A percentile compares a stretch with the other conserved stretches of the same genome.
These are phyloP conservation scores for Willaertia magna DNA, from an alignment of 208 protist genomes.

Conservation along the genomic window DNA sequence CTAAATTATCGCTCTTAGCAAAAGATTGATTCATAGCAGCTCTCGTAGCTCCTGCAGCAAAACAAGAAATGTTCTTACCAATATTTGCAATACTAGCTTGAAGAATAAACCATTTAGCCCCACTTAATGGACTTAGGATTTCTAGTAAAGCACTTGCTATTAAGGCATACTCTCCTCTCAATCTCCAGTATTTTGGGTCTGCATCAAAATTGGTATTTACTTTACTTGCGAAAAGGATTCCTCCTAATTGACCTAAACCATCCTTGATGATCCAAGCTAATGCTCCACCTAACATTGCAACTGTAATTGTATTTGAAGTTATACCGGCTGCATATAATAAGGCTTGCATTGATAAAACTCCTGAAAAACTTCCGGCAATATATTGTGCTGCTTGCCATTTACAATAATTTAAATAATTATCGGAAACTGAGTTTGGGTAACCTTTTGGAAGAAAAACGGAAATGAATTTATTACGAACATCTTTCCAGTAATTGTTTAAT, in stretches of 20 bases:
- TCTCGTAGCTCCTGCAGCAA: constrained; percentile 28
- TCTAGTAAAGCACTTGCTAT: constrained; percentile 24
- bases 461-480: too few species aligned
- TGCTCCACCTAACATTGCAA: constrained; percentile 29
- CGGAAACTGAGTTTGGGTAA: background rate
- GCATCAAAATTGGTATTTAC: constrained; percentile 29
- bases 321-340: background rate
- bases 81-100: constrained; percentile 29
- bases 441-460: background rate
- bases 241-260: constrained; percentile 39
- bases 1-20: constrained; percentile 17
- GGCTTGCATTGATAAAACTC: background rate
- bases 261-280: constrained; percentile 43
- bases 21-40: constrained; percentile 33
- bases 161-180: constrained; percentile 13
- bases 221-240: constrained; percentile 27
- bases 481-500: too few species aligned
- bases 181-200: constrained; percentile 33
- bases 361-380: background rate
- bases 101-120: constrained; percentile 25
- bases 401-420: background rate
- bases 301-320: background rate
- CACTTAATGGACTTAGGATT: constrained; percentile 19
- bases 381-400: background rate
- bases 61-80: constrained; percentile 33